Evolutionary conservation across 805 yeast genomes (phyloP).

Genomic region (Jamesozyma rosinii): DNA sequence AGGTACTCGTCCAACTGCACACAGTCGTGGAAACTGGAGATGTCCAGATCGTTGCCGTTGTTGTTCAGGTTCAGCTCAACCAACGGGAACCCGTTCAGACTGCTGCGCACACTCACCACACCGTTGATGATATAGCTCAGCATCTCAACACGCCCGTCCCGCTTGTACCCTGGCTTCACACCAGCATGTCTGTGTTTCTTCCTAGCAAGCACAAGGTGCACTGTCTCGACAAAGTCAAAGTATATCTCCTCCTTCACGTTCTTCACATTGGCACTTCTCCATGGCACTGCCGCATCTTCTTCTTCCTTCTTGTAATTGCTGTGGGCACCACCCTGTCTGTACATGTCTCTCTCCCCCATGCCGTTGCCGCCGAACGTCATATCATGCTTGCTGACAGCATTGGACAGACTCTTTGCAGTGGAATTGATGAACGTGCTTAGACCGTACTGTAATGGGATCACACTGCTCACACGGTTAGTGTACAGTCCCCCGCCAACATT

Average conservation of each 20-base stretch:
- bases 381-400: conserved; percentile 5
- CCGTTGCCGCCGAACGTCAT: neutral
- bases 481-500: conserved; percentile 52
- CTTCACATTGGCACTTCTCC: conserved; percentile 54
- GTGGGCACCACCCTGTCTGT: too few relatives aligned
- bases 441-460: conserved; percentile 46
- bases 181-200: neutral
- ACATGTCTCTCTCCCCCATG: neutral
- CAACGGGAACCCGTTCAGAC: conserved; percentile 70
- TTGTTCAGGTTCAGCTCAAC: conserved; percentile 48
- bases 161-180: neutral
- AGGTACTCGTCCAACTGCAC: conserved; percentile 36
- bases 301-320: too few relatives aligned
- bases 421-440: conserved; percentile 30
- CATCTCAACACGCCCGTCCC: conserved; percentile 4
- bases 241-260: conserved; percentile 80
- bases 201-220: conserved; percentile 41
- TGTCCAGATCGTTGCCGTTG: conserved; percentile 39
- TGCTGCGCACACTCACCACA: conserved; percentile 49
- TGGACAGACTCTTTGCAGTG: conserved; percentile 24
- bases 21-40: conserved; percentile 65
- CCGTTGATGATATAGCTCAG: conserved; percentile 47
- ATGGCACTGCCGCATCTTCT: conserved; percentile 42
- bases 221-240: conserved; percentile 66
- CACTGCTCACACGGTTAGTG: conserved; percentile 47